phyloP scores from a whole-genome alignment of 2,329 filamentous ascomycete species.

The Monilinia vaccinii-corymbosi region DNA sequence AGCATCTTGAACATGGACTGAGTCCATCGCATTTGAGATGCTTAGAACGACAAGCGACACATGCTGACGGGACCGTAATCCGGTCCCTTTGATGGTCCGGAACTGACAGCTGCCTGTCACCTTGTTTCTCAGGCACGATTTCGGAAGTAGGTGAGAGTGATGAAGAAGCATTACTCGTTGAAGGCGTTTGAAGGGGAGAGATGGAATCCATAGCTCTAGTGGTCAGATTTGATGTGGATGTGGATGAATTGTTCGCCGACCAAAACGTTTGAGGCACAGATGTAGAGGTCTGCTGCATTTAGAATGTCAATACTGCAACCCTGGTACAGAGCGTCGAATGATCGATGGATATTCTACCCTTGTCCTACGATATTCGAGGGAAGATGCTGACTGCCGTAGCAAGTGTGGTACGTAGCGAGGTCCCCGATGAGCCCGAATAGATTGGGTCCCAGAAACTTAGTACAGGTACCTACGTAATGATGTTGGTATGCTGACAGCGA shows the following conservation, averaged over 20 bases:
- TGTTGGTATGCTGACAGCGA: conserved; percentile 2
- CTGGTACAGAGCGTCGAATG: conserved; percentile 5
- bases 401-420: conserved; percentile 8
- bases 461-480: background rate
- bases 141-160: conserved; percentile 8
- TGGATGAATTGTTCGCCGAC: conserved; percentile 18
- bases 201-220: conserved; percentile 11
- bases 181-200: conserved; percentile 7
- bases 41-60: conserved; percentile 32
- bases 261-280: conserved; percentile 16
- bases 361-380: background rate
- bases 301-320: background rate
- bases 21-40: conserved; percentile 71
- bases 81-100: conserved; percentile 17
- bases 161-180: conserved; percentile 8
- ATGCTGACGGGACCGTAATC: conserved; percentile 24
- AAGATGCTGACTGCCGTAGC: conserved; percentile 5
- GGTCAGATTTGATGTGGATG: conserved; percentile 11
- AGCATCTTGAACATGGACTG: conserved; percentile 61
- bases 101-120: conserved; percentile 10
- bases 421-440: conserved; percentile 8
- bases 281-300: conserved; percentile 11
- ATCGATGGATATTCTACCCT: conserved; percentile 1
- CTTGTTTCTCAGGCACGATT: conserved; percentile 10
- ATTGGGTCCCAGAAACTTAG: background rate